Base-by-base conservation (phyloP, 768 basidiomycete species). In the Infundibulicybe gibba region DNA sequence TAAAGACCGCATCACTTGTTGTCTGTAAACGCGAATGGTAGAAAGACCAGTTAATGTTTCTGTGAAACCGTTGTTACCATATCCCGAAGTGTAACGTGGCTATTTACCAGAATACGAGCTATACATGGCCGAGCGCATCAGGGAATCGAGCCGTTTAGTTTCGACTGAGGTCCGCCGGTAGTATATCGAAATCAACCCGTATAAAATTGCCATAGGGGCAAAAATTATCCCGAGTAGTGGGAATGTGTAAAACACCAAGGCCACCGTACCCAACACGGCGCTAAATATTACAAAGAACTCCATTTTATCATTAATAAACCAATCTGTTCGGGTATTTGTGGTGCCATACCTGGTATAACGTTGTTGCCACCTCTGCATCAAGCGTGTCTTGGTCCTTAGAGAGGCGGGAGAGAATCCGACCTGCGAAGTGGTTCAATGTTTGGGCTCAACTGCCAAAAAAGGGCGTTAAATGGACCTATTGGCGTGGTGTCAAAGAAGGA, bases 401-500 rank as follows among this genome's bases (percentile, higher is more conserved):
- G 13, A 84, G 56, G 6, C 78, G 67, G 2, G 80, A 80, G 20
- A 79, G 61, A 25, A 83, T 76, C 41, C 81, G 65, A 1, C 82
- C 83, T 81, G 45, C 19, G 21, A 46, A 25, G 31, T 8, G 39
- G 15, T 14, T 41, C 13, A 46, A 9, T 40, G 45, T 20, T n/a
- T 9, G 41, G 40, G n/a, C 21, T 41, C 33, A 16, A 40, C 44
- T 3, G 3, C 25, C 6, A 19, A 13, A 19, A 3, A 3, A 16
- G 20, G 30, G 17, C n/a, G 25, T 19, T 14, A 34, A 19, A 21
- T 30, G 8, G 5, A 80, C 81, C 81, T 55, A 82, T 73, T 3
- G 82, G 82, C 0, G 84, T 87, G 1, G 83, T 83, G 54, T 90
- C 87, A 55, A 85, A 87, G 67, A 87, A 88, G 3, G 80, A 74